Percentiles rank a stretch among this genome's conserved stretches.
phyloP scores from a whole-genome alignment of 441 rosid genomes.

The Erysimum cheiri region DNA sequence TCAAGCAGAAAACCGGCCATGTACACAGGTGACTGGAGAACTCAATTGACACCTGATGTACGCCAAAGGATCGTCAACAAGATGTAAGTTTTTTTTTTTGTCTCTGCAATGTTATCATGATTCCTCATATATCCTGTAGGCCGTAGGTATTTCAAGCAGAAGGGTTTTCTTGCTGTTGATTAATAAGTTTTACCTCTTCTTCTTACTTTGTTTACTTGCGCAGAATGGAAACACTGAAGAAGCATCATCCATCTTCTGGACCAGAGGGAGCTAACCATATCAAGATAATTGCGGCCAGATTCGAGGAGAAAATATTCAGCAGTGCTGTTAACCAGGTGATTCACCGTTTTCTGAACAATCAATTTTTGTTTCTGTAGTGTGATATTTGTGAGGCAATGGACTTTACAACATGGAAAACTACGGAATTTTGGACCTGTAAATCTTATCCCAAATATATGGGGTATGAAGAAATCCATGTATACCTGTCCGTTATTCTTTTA shows the following conservation, averaged over 20 bases:
- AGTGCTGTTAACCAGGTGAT: conserved; percentile 68
- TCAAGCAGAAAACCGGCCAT: conserved; percentile 53
- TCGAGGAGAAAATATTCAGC: conserved; percentile 72
- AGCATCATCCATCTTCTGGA: conserved; percentile 69
- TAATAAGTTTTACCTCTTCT: conserved; percentile 12
- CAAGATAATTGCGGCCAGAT: conserved; percentile 64
- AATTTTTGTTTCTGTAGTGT: neutral
- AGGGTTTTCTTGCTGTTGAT: neutral
- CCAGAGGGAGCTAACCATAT: conserved; percentile 67
- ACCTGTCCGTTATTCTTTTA: conserved; percentile 12
- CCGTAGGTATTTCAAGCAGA: no score
- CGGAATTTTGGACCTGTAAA: neutral
- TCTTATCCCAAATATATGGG: neutral
- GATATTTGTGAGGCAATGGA: conserved; percentile 17
- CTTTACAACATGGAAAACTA: neutral
- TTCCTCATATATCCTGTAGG: neutral
- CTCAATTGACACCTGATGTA: conserved; percentile 59
- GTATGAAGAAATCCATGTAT: conserved; percentile 3
- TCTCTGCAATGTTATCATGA: neutral
- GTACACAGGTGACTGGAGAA: conserved; percentile 79
- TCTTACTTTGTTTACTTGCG: neutral
- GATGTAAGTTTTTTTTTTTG: conserved; percentile 55
- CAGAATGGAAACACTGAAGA: conserved; percentile 83
- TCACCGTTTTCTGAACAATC: neutral
- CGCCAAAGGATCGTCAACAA: conserved; percentile 75